Conservation (phyloP, 345 rosid species). For the Euphorbia lathyris region DNA sequence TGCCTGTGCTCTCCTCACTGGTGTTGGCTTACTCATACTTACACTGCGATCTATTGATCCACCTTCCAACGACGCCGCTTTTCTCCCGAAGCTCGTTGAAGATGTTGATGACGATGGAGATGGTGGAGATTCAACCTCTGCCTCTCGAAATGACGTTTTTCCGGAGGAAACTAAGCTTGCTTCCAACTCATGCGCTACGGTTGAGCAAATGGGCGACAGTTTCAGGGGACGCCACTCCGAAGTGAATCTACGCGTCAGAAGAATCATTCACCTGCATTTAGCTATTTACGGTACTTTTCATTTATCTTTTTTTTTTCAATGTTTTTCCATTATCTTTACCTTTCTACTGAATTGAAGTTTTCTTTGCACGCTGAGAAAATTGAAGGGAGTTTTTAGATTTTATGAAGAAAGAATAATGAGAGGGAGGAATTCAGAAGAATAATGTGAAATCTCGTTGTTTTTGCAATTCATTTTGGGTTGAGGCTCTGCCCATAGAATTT, state of each 20-base stretch:
- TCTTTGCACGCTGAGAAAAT: background rate
- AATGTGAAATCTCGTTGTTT: background rate
- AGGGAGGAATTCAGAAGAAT: too few species aligned
- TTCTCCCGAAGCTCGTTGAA: background rate
- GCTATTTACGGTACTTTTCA: constrained; percentile 46
- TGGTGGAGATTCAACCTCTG: background rate
- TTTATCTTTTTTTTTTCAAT: background rate
- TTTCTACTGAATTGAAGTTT: background rate
- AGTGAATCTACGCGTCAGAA: constrained; percentile 66
- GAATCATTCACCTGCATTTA: constrained; percentile 59
- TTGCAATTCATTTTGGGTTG: background rate
- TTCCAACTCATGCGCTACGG: constrained; percentile 68
- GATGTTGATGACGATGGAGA: background rate
- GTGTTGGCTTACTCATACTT: constrained; percentile 48
- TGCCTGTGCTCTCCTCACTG: constrained; percentile 36
- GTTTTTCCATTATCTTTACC: too few species aligned
- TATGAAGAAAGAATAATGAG: too few species aligned
- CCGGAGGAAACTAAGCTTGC: constrained; percentile 6
- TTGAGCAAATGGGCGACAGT: constrained; percentile 86
- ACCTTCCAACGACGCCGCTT: constrained; percentile 25
- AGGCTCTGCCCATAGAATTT: too few species aligned
- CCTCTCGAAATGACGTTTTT: background rate
- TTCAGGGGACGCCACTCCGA: constrained; percentile 49
- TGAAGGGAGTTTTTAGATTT: background rate
- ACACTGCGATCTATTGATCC: constrained; percentile 55